These are phyloP conservation scores for Suillus clintonianus DNA, from an alignment of 768 basidiomycete species.

Conservation along the genomic window DNA sequence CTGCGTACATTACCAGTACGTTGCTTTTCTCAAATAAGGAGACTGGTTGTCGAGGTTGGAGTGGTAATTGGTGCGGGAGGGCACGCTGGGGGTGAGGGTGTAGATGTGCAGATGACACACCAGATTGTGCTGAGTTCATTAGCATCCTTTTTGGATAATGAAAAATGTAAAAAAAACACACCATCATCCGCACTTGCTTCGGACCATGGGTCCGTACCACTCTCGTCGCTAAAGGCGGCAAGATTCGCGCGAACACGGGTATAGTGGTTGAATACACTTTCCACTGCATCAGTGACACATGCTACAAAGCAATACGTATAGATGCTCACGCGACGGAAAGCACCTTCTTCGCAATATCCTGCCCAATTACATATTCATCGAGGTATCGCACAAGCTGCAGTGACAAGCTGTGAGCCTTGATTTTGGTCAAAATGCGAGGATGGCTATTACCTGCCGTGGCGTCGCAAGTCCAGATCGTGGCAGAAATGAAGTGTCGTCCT, in stretches of 20 bases:
- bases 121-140: conserved; percentile 32
- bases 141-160: conserved; percentile 1
- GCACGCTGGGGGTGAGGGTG: conserved; percentile 56
- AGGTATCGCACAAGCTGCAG: conserved; percentile 79
- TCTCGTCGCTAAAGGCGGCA: conserved; percentile 45
- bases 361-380: conserved; percentile 88
- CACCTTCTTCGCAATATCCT: conserved; percentile 90
- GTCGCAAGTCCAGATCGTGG: conserved; percentile 58
- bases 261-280: conserved; percentile 93
- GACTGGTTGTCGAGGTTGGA: conserved; percentile 43
- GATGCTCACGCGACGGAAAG: conserved; percentile 86
- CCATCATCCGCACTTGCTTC: conserved; percentile 25
- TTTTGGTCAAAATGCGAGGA: neutral
- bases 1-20: conserved; percentile 81
- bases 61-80: conserved; percentile 34
- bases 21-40: conserved; percentile 94
- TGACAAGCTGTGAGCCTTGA: conserved; percentile 10
- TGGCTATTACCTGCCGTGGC: conserved; percentile 45
- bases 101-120: conserved; percentile 58
- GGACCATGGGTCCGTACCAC: conserved; percentile 30
- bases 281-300: conserved; percentile 3
- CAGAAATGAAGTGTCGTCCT: conserved; percentile 32
- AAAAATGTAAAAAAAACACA: conserved; percentile 17
- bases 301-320: conserved; percentile 1
- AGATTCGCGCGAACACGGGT: conserved; percentile 81